A percentile compares a stretch with the other conserved stretches of the same genome.
These are phyloP conservation scores for Bocquillonia castaneifolia DNA, from an alignment of 441 rosid species.

Conservation along the genomic window DNA sequence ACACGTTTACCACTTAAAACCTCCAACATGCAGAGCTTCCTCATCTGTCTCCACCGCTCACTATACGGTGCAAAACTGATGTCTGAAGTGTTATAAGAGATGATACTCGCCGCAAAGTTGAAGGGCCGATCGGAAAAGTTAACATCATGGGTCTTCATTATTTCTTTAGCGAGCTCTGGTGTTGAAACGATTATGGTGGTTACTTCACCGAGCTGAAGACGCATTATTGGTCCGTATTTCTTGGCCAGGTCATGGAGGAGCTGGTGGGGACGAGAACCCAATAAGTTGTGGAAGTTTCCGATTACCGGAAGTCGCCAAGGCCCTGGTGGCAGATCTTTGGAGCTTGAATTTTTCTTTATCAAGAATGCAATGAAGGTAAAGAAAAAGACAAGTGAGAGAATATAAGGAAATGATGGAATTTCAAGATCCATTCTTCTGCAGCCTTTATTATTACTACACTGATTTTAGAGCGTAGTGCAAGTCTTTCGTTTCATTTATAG, in stretches of 20 bases:
- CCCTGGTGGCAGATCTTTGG: neutral
- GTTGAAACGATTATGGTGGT: neutral
- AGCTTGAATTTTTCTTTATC: neutral
- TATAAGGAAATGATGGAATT: neutral
- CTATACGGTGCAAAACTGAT: constrained; percentile 2
- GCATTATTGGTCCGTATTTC: neutral
- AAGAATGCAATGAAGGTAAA: neutral
- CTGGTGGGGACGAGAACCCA: neutral
- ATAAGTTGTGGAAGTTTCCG: neutral
- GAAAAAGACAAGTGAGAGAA: neutral
- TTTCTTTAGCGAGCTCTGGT: neutral
- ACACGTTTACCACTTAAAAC: constrained; percentile 6
- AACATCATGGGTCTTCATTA: constrained; percentile 11
- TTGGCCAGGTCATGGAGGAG: neutral
- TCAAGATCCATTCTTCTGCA: neutral
- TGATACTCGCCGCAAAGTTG: neutral
- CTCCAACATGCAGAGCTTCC: constrained; percentile 10
- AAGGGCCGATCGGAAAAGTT: constrained; percentile 2
- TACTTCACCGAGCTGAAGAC: neutral
- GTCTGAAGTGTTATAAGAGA: neutral
- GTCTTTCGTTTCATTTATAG: too few species aligned
- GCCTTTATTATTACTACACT: too few species aligned
- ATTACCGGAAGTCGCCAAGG: neutral
- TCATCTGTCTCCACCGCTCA: constrained; percentile 12
- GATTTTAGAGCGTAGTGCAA: too few species aligned